Base-by-base conservation (phyloP, 805 yeast genomes). In the Lipomyces chichibuensis region DNA sequence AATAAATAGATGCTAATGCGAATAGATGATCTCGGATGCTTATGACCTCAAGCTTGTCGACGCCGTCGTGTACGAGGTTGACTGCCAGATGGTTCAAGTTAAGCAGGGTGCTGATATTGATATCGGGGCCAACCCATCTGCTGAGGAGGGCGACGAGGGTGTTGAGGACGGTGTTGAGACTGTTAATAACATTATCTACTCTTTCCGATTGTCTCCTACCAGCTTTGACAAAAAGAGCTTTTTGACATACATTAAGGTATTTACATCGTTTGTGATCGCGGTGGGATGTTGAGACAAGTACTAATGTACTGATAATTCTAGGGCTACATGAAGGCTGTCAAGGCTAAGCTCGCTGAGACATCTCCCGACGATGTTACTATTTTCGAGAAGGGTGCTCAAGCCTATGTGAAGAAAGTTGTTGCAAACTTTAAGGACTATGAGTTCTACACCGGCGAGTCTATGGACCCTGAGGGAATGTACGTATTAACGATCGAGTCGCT, bases 51-150 rank as follows among this genome's bases (percentile, higher is more conserved):
- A 84, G 79, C 84, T 83, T 81, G 98, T 95, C 74, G 97, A 91
- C 78, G 91, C 86, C 74, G 98, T 85, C 77, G 92, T 95, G 81
- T 91, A 85, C 87, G 99, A 95, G 86, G 98, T 97, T 74, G 91
- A 95, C 88, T 92, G 98, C 84, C 84, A 86, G 77, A 88, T 92
- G 95, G 87, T 95, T 82, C 88, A 84, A 77, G 92, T 95, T 77
- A 88, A 87, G 81, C 80, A 81, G 55, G 90, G 92, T 80, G 98
- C 87, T 78, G 95, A 95, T 80, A 88, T 95, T 76, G 98, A 95
- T 83, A 95, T 95, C 82, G 99, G 99, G 84, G 99, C 97, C 78
- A 95, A 95, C 89, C 98, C 99, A 79, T 92, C 97, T 77, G 98
- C 98, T 75, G 99, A 95, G 84, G 98, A 85, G 75, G 92, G 79